Evolutionary conservation across 1,284 basidiomycete species (phyloP).

Genomic region (Papiliotrema fonsecae): DNA sequence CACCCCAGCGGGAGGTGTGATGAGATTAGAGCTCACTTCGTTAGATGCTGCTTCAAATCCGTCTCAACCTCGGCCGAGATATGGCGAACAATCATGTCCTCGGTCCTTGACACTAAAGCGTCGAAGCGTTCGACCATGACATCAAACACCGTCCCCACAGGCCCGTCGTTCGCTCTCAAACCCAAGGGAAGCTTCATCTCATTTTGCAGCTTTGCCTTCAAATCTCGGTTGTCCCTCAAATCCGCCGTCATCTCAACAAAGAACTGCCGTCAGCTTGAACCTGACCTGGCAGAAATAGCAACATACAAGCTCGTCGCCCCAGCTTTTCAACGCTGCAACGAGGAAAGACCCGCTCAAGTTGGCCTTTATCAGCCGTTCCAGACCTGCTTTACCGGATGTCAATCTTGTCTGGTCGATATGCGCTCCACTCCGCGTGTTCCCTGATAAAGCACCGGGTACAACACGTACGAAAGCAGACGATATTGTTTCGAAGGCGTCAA

Average conservation of each 20-base stretch:
- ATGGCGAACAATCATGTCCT: slow-evolving; percentile 77
- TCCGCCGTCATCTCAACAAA: slow-evolving; percentile 82
- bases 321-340: slow-evolving; percentile 60
- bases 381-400: slow-evolving; percentile 72
- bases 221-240: slow-evolving; percentile 52
- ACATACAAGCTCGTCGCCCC: slow-evolving; percentile 81
- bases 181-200: slow-evolving; percentile 40
- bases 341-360: slow-evolving; percentile 71
- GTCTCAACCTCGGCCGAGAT: slow-evolving; percentile 71
- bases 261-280: slow-evolving; percentile 55
- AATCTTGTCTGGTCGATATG: slow-evolving; percentile 53
- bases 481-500: slow-evolving; percentile 89
- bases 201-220: slow-evolving; percentile 22
- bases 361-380: slow-evolving; percentile 75
- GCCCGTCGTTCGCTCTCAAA: slow-evolving; percentile 2
- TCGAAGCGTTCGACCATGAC: slow-evolving; percentile 62
- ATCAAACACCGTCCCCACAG: slow-evolving; percentile 57
- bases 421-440: slow-evolving; percentile 51
- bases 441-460: slow-evolving; percentile 75
- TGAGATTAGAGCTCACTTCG: slow-evolving; percentile 39
- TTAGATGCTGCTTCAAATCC: slow-evolving; percentile 66
- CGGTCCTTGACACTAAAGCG: slow-evolving; percentile 62
- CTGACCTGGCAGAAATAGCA: not conserved
- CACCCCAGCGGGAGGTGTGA: too few species aligned
- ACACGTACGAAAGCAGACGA: slow-evolving; percentile 80